Evolutionary conservation across 2,329 filamentous ascomycete species (phyloP).

Genomic region (Leptographium radiaticola): DNA sequence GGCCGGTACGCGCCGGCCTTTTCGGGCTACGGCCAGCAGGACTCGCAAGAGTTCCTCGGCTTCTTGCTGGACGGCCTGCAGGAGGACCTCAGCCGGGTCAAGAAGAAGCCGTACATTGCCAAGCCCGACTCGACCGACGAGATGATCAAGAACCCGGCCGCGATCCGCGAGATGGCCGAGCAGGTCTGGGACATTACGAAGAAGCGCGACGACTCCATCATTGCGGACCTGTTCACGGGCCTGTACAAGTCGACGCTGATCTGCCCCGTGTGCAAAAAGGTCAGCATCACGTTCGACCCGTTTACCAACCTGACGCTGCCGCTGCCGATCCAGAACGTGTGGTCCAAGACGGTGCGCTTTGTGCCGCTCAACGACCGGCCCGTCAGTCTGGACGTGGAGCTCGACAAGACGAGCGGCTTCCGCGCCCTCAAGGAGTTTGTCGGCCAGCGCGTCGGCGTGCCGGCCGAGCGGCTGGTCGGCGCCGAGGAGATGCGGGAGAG

Average conservation of each 20-base stretch:
- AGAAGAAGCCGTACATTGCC: constrained; percentile 93
- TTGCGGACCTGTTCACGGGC: constrained; percentile 90
- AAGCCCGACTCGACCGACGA: constrained; percentile 97
- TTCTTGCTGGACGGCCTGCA: constrained; percentile 91
- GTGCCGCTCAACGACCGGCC: constrained; percentile 62
- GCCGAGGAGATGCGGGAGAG: constrained; percentile 72
- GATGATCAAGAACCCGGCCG: constrained; percentile 71
- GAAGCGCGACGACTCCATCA: constrained; percentile 83
- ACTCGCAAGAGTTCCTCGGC: constrained; percentile 92
- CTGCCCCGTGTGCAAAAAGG: constrained; percentile 81
- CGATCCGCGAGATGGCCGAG: constrained; percentile 73
- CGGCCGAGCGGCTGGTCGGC: constrained; percentile 54
- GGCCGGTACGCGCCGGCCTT: constrained; percentile 75
- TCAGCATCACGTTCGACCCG: constrained; percentile 97
- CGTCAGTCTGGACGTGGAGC: constrained; percentile 61
- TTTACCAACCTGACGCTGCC: constrained; percentile 92
- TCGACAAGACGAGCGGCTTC: constrained; percentile 63
- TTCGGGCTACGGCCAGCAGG: constrained; percentile 89
- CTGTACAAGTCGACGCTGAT: constrained; percentile 97
- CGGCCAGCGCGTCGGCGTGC: constrained; percentile 53
- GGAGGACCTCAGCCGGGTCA: constrained; percentile 86
- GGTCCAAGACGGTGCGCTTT: constrained; percentile 62
- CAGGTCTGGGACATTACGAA: constrained; percentile 88
- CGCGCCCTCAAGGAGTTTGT: constrained; percentile 56
- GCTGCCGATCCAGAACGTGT: constrained; percentile 74